Evolutionary conservation across 179 eudicot genomes (phyloP).

Genomic region (Amaranthus tricolor): DNA sequence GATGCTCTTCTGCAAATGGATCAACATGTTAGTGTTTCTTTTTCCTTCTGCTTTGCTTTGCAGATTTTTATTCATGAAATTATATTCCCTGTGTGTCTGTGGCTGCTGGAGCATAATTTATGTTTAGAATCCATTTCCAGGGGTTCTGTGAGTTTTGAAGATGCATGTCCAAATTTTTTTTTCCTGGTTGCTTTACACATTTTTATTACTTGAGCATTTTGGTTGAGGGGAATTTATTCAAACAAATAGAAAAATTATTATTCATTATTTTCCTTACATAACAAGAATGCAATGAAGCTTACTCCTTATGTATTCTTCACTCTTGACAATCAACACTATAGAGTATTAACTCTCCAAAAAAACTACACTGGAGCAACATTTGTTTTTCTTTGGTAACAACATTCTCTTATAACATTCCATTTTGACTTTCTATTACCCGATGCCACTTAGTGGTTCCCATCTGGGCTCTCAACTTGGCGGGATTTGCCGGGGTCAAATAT

Average conservation of each 20-base stretch:
- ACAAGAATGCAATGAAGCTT: too few relatives aligned
- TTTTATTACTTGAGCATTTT: not conserved
- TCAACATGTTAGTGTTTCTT: conserved; percentile 67
- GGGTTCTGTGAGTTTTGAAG: not conserved
- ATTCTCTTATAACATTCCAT: too few relatives aligned
- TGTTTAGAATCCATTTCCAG: not conserved
- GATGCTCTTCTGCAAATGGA: conserved; percentile 81
- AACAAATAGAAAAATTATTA: not conserved
- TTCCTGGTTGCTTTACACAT: too few relatives aligned
- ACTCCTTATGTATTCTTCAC: too few relatives aligned
- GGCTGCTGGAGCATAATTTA: not conserved
- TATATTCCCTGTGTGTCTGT: not conserved
- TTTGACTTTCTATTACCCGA: too few relatives aligned
- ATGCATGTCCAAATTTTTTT: not conserved
- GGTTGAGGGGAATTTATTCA: not conserved
- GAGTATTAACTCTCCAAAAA: not conserved
- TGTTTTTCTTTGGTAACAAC: too few relatives aligned
- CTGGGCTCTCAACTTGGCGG: too few relatives aligned
- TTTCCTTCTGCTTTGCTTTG: not conserved
- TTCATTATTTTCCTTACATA: too few relatives aligned
- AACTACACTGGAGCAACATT: too few relatives aligned
- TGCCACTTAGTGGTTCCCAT: too few relatives aligned
- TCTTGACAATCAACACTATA: not conserved
- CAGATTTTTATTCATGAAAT: not conserved
- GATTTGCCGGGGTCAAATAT: too few relatives aligned